Percentiles rank a stretch among this genome's conserved stretches.
Conservation (phyloP, 495 filamentous ascomycete species). For the Penicillium diatomitis region DNA sequence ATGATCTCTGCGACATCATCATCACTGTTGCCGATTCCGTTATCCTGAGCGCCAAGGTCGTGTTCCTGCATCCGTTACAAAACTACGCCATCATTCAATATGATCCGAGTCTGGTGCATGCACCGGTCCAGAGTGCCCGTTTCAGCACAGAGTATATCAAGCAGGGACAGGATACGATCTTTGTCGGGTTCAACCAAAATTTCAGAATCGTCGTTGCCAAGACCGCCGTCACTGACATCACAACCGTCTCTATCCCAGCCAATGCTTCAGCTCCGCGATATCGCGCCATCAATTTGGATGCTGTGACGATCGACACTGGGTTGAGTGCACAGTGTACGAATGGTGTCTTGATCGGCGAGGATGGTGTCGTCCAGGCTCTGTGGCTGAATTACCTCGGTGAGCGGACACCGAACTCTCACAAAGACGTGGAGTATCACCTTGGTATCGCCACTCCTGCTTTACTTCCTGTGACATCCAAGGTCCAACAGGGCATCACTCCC, state of each 20-base stretch:
- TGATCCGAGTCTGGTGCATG: constrained; percentile 83
- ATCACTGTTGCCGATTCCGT: constrained; percentile 94
- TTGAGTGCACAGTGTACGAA: constrained; percentile 89
- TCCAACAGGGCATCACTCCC: constrained; percentile 69
- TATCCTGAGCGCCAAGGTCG: constrained; percentile 83
- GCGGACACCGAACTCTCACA: constrained; percentile 61
- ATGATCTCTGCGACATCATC: constrained; percentile 91
- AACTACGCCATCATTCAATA: constrained; percentile 96
- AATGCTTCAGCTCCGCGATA: constrained; percentile 88
- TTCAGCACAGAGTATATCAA: constrained; percentile 75
- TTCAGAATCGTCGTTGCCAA: constrained; percentile 87
- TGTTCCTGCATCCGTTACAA: constrained; percentile 96
- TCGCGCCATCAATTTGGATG: constrained; percentile 91
- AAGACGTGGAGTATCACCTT: constrained; percentile 95
- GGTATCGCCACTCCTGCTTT: constrained; percentile 84
- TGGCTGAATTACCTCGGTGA: constrained; percentile 97
- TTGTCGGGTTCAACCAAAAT: constrained; percentile 96
- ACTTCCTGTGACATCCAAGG: constrained; percentile 72
- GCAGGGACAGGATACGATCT: constrained; percentile 83
- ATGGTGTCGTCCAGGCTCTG: constrained; percentile 85
- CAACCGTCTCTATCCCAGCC: constrained; percentile 91
- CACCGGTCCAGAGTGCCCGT: constrained; percentile 81
- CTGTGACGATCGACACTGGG: constrained; percentile 91
- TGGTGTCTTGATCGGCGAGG: constrained; percentile 80
- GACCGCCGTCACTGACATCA: constrained; percentile 94